phyloP scores from a whole-genome alignment of 2,329 filamentous ascomycete species.

The Phialophora expanda region DNA sequence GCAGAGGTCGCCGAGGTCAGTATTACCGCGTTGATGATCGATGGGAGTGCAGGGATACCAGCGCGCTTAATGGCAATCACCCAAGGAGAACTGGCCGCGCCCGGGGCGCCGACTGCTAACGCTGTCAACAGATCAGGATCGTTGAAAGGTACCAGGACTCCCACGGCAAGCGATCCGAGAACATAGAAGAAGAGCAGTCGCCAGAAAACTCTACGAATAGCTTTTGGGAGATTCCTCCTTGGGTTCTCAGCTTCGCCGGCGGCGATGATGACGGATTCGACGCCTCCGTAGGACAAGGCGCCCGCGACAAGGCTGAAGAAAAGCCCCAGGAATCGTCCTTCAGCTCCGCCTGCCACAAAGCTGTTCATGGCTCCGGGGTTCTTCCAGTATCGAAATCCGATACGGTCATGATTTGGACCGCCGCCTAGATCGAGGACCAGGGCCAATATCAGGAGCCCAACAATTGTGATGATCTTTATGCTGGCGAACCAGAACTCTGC shows the following conservation, averaged over 20 bases:
- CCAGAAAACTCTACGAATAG: conserved; percentile 53
- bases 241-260: conserved; percentile 57
- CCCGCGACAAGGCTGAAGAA: conserved; percentile 55
- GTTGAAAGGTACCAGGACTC: conserved; percentile 77
- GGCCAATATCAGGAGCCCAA: conserved; percentile 58
- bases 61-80: conserved; percentile 62
- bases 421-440: conserved; percentile 57
- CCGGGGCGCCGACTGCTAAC: conserved; percentile 43
- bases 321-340: conserved; percentile 61
- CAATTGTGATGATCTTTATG: conserved; percentile 57
- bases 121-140: no score
- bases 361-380: conserved; percentile 44
- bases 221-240: conserved; percentile 48
- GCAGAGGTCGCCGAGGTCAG: conserved; percentile 73
- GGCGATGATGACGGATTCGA: conserved; percentile 56
- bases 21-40: conserved; percentile 76
- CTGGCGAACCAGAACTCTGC: conserved; percentile 58
- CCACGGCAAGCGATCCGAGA: conserved; percentile 74
- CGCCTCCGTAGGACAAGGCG: conserved; percentile 58
- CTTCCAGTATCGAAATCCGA: no score
- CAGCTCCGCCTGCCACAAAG: conserved; percentile 39
- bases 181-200: conserved; percentile 77
- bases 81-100: conserved; percentile 56
- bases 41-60: conserved; percentile 64
- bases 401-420: no score